Conservation (phyloP, 345 rosid species). For the Eucalyptus cloeziana region DNA sequence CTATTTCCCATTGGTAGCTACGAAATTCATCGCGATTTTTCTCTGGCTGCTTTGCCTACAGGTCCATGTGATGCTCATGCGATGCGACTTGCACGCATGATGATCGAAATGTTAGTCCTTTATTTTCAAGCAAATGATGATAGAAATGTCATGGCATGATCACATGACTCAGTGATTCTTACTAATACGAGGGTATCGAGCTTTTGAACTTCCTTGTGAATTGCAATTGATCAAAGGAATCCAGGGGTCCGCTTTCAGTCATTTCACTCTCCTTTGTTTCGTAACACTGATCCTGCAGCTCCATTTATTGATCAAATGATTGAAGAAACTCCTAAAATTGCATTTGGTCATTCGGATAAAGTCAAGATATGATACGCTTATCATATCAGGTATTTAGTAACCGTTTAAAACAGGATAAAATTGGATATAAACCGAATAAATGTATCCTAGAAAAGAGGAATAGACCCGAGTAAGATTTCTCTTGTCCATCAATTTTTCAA, state of each 20-base stretch:
- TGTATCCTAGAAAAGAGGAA: too few species aligned
- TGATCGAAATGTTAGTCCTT: background rate
- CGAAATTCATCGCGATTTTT: background rate
- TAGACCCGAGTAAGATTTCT: too few species aligned
- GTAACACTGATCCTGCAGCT: background rate
- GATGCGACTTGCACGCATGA: background rate
- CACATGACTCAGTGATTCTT: background rate
- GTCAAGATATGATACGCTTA: too few species aligned
- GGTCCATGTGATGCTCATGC: background rate
- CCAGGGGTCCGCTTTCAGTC: background rate
- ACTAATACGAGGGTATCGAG: background rate
- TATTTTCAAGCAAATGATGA: background rate
- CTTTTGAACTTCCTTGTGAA: background rate
- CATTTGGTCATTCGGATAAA: too few species aligned
- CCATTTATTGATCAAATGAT: background rate
- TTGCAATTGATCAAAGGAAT: background rate
- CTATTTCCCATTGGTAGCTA: background rate
- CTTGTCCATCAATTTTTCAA: too few species aligned
- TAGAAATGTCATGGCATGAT: background rate
- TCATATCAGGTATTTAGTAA: rapidly evolving
- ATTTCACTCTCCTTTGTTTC: background rate
- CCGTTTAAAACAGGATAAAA: too few species aligned
- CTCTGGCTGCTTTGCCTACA: background rate
- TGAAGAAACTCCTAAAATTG: background rate
- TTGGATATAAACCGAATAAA: too few species aligned